Evolutionary conservation across 2,329 filamentous ascomycete genomes (phyloP).

Genomic region (Fusarium illudens): DNA sequence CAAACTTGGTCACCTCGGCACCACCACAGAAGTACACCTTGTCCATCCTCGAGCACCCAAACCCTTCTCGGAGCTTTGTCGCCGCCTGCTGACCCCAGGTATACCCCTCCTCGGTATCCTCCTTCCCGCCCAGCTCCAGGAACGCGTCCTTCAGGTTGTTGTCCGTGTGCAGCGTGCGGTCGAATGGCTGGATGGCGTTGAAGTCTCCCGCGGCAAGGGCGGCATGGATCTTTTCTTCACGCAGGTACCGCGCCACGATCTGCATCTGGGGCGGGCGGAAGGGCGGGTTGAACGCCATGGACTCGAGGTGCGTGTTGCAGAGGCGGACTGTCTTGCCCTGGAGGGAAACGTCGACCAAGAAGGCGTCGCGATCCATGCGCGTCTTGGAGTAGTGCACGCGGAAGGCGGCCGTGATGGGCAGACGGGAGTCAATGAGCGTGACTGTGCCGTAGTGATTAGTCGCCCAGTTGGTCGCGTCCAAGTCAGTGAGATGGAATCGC

Average conservation of each 20-base stretch:
- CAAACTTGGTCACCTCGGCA: constrained; percentile 44
- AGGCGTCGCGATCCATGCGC: constrained; percentile 60
- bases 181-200: constrained; percentile 66
- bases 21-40: constrained; percentile 58
- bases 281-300: constrained; percentile 57
- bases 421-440: constrained; percentile 58
- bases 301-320: constrained; percentile 67
- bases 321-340: constrained; percentile 52
- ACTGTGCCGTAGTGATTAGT: constrained; percentile 60
- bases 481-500: constrained; percentile 59
- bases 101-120: constrained; percentile 60
- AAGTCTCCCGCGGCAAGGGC: constrained; percentile 63
- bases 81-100: constrained; percentile 67
- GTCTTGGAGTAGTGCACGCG: constrained; percentile 60
- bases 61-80: constrained; percentile 50
- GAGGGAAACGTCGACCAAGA: constrained; percentile 59
- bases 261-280: constrained; percentile 58
- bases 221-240: constrained; percentile 47
- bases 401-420: constrained; percentile 56
- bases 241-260: constrained; percentile 54
- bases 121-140: constrained; percentile 58
- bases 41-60: constrained; percentile 63
- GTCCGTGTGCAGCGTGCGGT: constrained; percentile 56
- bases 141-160: constrained; percentile 62
- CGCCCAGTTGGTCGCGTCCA: constrained; percentile 54